phyloP scores from a whole-genome alignment of 2,329 filamentous ascomycete species.

The Aspergillus pseudoterreus region DNA sequence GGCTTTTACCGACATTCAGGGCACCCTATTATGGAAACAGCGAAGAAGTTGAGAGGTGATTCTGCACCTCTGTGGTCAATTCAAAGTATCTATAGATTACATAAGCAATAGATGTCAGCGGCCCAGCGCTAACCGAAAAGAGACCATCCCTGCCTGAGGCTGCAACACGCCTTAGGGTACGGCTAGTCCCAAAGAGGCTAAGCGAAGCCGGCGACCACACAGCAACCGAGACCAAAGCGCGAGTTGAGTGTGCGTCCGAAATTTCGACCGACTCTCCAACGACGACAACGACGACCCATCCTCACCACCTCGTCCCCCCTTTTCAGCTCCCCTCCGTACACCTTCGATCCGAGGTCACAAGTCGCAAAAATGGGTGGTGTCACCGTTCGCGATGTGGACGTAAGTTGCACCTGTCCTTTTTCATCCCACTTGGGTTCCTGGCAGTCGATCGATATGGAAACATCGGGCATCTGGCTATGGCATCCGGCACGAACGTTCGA shows the following conservation, averaged over 20 bases:
- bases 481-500: background rate
- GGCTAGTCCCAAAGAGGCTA: slow-evolving; percentile 39
- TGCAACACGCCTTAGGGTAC: slow-evolving; percentile 29
- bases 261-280: slow-evolving; percentile 35
- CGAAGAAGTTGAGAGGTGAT: too few species aligned
- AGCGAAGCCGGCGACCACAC: slow-evolving; percentile 36
- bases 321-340: slow-evolving; percentile 25
- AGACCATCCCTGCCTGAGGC: background rate
- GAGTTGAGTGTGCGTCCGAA: slow-evolving; percentile 32
- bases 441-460: slow-evolving; percentile 2
- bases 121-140: too few species aligned
- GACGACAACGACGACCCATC: slow-evolving; percentile 39
- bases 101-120: too few species aligned
- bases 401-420: slow-evolving; percentile 38
- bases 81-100: too few species aligned
- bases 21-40: too few species aligned
- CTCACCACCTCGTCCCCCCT: slow-evolving; percentile 29
- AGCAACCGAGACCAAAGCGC: slow-evolving; percentile 27
- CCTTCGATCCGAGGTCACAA: slow-evolving; percentile 25
- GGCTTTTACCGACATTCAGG: too few species aligned
- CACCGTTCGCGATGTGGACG: slow-evolving; percentile 64
- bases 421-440: slow-evolving; percentile 15
- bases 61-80: too few species aligned
- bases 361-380: slow-evolving; percentile 64
- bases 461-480: slow-evolving; percentile 5